Conservation (phyloP, 2,329 filamentous ascomycete species). For the Cladosporium sp. region DNA sequence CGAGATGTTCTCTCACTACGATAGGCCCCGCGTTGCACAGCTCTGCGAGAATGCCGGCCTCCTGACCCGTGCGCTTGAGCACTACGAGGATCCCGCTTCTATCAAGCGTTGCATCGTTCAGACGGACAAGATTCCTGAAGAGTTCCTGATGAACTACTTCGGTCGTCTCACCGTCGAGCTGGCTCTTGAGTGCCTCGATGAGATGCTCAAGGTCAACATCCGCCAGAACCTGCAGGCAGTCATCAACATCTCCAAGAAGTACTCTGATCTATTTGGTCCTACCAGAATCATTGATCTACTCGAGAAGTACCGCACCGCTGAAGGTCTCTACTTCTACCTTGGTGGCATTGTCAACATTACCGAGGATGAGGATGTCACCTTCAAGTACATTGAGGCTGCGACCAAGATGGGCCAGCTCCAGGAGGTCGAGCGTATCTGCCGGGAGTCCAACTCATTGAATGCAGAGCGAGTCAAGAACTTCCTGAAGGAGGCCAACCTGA, state of each 20-base stretch:
- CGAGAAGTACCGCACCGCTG: constrained; percentile 94
- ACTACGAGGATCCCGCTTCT: constrained; percentile 82
- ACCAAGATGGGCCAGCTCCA: constrained; percentile 89
- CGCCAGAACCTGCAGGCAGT: constrained; percentile 94
- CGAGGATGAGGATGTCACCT: constrained; percentile 90
- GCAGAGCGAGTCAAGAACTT: constrained; percentile 98
- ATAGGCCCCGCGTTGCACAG: constrained; percentile 79
- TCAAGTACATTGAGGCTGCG: constrained; percentile 98
- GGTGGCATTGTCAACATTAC: constrained; percentile 96
- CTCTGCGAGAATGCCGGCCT: constrained; percentile 92
- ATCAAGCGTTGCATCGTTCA: constrained; percentile 88
- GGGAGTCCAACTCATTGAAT: constrained; percentile 82
- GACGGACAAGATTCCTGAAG: constrained; percentile 78
- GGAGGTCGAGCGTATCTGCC: constrained; percentile 94
- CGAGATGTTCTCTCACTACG: constrained; percentile 97
- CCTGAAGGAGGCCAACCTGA: constrained; percentile 88
- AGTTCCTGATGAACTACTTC: constrained; percentile 90
- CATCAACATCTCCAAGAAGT: constrained; percentile 94
- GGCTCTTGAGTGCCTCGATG: constrained; percentile 86
- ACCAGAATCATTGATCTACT: constrained; percentile 84
- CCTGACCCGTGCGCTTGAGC: constrained; percentile 65
- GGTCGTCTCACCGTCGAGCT: constrained; percentile 93
- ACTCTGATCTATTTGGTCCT: constrained; percentile 89
- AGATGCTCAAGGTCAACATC: constrained; percentile 95
- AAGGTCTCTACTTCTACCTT: constrained; percentile 96